These are phyloP conservation scores for Aspergillus sergii DNA, from an alignment of 2,329 filamentous ascomycete genomes.

Conservation along the genomic window DNA sequence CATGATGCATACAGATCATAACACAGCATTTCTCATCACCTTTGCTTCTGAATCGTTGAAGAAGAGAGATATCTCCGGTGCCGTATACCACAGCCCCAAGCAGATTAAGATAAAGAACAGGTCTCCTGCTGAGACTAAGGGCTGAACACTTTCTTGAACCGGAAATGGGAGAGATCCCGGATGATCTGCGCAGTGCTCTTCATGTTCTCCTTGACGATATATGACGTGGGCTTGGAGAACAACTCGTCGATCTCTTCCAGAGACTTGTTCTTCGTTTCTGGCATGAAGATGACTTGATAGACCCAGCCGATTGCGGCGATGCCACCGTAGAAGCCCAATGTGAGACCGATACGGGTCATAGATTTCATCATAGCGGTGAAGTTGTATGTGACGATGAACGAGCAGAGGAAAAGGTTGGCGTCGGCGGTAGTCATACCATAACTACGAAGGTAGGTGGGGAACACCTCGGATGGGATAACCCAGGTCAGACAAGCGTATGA, in stretches of 20 bases:
- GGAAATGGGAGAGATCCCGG: constrained; percentile 46
- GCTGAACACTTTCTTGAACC: constrained; percentile 52
- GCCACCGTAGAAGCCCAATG: constrained; percentile 73
- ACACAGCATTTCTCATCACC: background rate
- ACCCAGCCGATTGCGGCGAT: constrained; percentile 71
- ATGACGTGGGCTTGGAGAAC: constrained; percentile 64
- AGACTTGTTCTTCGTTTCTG: constrained; percentile 70
- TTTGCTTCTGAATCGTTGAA: background rate
- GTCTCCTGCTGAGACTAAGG: constrained; percentile 20
- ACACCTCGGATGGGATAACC: constrained; percentile 70
- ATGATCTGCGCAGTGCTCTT: constrained; percentile 49
- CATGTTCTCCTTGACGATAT: constrained; percentile 64
- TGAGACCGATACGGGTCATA: constrained; percentile 67
- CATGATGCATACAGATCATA: background rate
- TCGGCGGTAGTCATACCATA: constrained; percentile 75
- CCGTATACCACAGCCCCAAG: background rate
- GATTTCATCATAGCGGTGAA: constrained; percentile 69
- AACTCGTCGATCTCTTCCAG: constrained; percentile 73
- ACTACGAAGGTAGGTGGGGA: constrained; percentile 70
- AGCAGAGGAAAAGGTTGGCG: constrained; percentile 69
- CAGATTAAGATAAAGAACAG: background rate
- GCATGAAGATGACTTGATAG: constrained; percentile 76
- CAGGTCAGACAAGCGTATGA: constrained; percentile 67
- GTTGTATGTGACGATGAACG: constrained; percentile 76
- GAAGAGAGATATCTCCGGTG: background rate